Conservation (phyloP, 2,329 filamentous ascomycete species). For the Pseudogymnoascus sp. region DNA sequence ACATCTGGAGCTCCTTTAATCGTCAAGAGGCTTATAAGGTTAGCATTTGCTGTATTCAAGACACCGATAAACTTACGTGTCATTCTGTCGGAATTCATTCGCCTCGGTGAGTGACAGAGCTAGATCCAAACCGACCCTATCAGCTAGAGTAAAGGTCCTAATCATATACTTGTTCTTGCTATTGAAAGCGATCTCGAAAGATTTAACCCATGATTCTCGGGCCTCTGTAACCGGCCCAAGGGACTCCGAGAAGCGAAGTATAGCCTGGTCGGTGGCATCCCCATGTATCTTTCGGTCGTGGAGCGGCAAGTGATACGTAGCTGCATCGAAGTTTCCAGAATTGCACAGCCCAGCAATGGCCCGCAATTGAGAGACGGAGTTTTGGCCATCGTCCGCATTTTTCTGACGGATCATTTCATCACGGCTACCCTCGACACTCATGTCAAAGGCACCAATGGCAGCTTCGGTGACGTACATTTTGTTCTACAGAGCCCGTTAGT, state of each 20-base stretch:
- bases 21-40: constrained; percentile 44
- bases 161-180: constrained; percentile 82
- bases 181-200: constrained; percentile 67
- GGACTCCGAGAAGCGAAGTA: constrained; percentile 63
- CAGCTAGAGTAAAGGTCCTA: constrained; percentile 45
- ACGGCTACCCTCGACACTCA: constrained; percentile 41
- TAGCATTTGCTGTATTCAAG: constrained; percentile 10
- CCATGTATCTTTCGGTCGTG: constrained; percentile 59
- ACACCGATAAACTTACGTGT: constrained; percentile 20
- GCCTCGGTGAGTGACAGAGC: constrained; percentile 33
- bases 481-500: constrained; percentile 39
- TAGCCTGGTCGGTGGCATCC: constrained; percentile 69
- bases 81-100: constrained; percentile 19
- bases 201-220: constrained; percentile 55
- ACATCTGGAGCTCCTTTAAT: constrained; percentile 76
- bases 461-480: constrained; percentile 68
- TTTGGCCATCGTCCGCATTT: constrained; percentile 27
- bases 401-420: constrained; percentile 31
- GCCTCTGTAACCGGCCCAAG: constrained; percentile 54
- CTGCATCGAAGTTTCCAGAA: constrained; percentile 64
- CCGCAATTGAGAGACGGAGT: constrained; percentile 50
- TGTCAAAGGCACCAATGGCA: constrained; percentile 45
- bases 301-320: constrained; percentile 52
- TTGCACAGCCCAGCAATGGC: constrained; percentile 63
- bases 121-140: constrained; percentile 31